Percentiles rank a stretch among this genome's conserved stretches.
Conservation (phyloP, 2,329 filamentous ascomycete species). For the Tolypocladium tropicale region DNA sequence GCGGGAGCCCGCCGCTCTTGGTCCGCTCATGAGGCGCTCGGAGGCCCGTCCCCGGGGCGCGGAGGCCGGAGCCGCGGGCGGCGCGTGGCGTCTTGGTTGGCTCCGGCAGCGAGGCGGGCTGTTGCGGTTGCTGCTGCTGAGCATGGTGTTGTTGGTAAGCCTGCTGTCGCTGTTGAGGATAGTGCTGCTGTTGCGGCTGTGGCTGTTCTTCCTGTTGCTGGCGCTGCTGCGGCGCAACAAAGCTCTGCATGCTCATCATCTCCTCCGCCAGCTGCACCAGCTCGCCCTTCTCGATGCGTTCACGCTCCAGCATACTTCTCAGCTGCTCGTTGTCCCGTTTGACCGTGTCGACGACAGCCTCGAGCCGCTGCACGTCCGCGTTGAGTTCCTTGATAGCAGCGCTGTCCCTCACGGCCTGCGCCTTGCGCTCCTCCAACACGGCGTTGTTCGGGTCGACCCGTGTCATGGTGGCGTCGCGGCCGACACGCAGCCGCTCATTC, state of each 20-base stretch:
- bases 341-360: constrained; percentile 60
- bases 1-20: constrained; percentile 34
- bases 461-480: constrained; percentile 57
- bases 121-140: constrained; percentile 10
- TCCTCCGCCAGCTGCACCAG: constrained; percentile 74
- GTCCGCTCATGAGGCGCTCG: constrained; percentile 32
- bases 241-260: constrained; percentile 62
- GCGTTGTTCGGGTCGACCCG: constrained; percentile 33
- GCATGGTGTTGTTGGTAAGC: too few relatives aligned
- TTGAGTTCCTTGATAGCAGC: constrained; percentile 59
- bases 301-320: constrained; percentile 55
- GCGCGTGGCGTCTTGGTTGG: constrained; percentile 28
- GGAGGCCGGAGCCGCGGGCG: constrained; percentile 45
- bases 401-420: constrained; percentile 52
- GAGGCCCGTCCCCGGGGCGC: constrained; percentile 45
- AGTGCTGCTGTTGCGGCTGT: constrained; percentile 5
- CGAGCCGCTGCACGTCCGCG: constrained; percentile 65
- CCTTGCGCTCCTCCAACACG: constrained; percentile 39
- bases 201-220: constrained; percentile 5
- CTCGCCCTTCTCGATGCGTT: constrained; percentile 76
- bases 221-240: constrained; percentile 18
- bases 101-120: constrained; percentile 9
- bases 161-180: constrained; percentile 9
- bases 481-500: constrained; percentile 61
- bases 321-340: constrained; percentile 60